These are phyloP conservation scores for Stygiomarasmius scandens DNA, from an alignment of 1,284 basidiomycete genomes.

Conservation along the genomic window DNA sequence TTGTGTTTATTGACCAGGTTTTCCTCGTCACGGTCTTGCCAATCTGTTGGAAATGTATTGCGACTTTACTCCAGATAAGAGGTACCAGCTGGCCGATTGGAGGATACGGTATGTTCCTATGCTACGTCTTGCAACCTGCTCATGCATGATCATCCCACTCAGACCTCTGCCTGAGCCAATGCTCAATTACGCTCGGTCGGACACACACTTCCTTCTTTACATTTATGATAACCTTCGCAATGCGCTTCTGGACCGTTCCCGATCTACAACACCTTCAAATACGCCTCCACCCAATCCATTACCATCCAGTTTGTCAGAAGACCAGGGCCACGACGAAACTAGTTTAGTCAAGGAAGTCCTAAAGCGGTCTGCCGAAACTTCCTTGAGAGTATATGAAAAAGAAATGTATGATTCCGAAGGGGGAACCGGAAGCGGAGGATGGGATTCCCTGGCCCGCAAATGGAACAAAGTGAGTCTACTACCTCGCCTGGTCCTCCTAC, in stretches of 20 bases:
- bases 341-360: conserved; percentile 60
- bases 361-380: conserved; percentile 70
- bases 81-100: conserved; percentile 97
- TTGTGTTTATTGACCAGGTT: conserved; percentile 49
- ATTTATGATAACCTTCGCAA: conserved; percentile 94
- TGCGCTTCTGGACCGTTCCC: conserved; percentile 72
- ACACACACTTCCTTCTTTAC: conserved; percentile 93
- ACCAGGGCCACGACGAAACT: neutral
- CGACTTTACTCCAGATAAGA: conserved; percentile 92
- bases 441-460: conserved; percentile 77
- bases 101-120: conserved; percentile 70
- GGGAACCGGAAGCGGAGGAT: conserved; percentile 73
- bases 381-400: conserved; percentile 67
- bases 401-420: conserved; percentile 69
- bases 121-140: no score
- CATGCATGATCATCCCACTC: conserved; percentile 10
- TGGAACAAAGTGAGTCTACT: conserved; percentile 68
- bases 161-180: conserved; percentile 89
- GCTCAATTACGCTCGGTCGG: conserved; percentile 90
- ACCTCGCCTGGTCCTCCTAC: conserved; percentile 20
- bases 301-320: conserved; percentile 23
- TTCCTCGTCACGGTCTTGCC: conserved; percentile 83
- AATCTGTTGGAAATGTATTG: conserved; percentile 89
- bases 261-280: conserved; percentile 36
- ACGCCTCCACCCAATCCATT: conserved; percentile 33